Conservation (phyloP, 768 basidiomycete species). For the Phaeolepiota aurea region DNA sequence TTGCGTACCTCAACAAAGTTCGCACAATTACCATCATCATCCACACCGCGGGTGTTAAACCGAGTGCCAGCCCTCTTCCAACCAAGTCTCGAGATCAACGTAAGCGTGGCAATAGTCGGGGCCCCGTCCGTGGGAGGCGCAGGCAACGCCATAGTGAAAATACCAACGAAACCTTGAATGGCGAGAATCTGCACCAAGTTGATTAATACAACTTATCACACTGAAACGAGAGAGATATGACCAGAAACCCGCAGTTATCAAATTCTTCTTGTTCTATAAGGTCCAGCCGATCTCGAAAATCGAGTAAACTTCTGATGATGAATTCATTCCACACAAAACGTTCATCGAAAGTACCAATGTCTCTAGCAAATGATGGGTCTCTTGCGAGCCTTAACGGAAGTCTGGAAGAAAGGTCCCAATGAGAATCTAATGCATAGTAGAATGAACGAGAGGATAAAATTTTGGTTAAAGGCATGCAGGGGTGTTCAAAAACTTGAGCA, state of each 20-base stretch:
- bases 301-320: constrained; percentile 77
- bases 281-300: constrained; percentile 79
- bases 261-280: constrained; percentile 60
- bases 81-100: constrained; percentile 80
- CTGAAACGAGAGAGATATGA: constrained; percentile 35
- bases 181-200: constrained; percentile 55
- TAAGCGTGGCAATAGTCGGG: constrained; percentile 66
- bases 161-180: constrained; percentile 90
- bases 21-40: constrained; percentile 90
- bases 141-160: constrained; percentile 71
- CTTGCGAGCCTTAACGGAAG: constrained; percentile 61
- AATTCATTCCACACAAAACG: constrained; percentile 96
- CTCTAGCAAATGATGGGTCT: constrained; percentile 31
- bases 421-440: constrained; percentile 78
- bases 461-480: constrained; percentile 83
- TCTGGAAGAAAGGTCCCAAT: constrained; percentile 88
- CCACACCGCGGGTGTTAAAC: constrained; percentile 94
- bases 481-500: constrained; percentile 73
- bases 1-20: constrained; percentile 87
- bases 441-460: constrained; percentile 89
- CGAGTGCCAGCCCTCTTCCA: constrained; percentile 96
- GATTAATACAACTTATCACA: constrained; percentile 7
- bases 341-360: constrained; percentile 63
- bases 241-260: constrained; percentile 80
- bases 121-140: constrained; percentile 68